These are phyloP conservation scores for Tetramitus jugosus DNA, from an alignment of 208 protist species.

Conservation along the genomic window DNA sequence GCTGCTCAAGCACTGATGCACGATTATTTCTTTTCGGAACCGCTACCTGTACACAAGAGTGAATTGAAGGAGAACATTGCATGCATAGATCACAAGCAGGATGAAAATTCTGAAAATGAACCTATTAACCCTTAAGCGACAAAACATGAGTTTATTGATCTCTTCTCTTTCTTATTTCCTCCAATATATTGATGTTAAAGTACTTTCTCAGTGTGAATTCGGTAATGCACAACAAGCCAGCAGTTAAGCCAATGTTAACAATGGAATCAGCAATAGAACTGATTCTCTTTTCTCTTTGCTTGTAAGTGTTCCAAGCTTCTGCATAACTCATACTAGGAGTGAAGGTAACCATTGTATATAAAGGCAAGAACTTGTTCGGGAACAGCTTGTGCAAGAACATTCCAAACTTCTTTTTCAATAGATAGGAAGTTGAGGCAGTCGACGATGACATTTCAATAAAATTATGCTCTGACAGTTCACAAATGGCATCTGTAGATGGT, in stretches of 20 bases:
- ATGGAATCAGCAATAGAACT: too few relatives aligned
- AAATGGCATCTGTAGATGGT: slow-evolving; percentile 23
- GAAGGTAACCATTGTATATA: slow-evolving; percentile 25
- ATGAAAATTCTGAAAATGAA: too few relatives aligned
- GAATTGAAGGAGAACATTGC: too few relatives aligned
- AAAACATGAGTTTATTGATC: too few relatives aligned
- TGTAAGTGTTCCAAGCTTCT: not conserved
- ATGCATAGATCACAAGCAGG: too few relatives aligned
- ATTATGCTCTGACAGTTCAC: slow-evolving; percentile 26
- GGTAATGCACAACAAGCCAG: too few relatives aligned
- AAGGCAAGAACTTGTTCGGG: not conserved
- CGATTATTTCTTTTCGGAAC: not conserved
- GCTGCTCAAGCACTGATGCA: not conserved
- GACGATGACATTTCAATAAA: slow-evolving; percentile 32
- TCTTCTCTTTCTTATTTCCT: too few relatives aligned
- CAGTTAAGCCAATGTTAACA: too few relatives aligned
- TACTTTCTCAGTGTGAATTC: too few relatives aligned
- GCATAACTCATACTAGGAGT: slow-evolving; percentile 2
- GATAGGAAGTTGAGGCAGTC: not conserved
- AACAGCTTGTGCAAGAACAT: not conserved
- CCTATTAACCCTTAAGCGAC: too few relatives aligned
- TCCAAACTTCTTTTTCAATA: not conserved
- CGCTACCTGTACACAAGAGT: not conserved
- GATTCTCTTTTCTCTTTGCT: not conserved
- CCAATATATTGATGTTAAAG: too few relatives aligned